phyloP scores from a whole-genome alignment of 78 protist genomes.

The Emiliania huxleyi region DNA sequence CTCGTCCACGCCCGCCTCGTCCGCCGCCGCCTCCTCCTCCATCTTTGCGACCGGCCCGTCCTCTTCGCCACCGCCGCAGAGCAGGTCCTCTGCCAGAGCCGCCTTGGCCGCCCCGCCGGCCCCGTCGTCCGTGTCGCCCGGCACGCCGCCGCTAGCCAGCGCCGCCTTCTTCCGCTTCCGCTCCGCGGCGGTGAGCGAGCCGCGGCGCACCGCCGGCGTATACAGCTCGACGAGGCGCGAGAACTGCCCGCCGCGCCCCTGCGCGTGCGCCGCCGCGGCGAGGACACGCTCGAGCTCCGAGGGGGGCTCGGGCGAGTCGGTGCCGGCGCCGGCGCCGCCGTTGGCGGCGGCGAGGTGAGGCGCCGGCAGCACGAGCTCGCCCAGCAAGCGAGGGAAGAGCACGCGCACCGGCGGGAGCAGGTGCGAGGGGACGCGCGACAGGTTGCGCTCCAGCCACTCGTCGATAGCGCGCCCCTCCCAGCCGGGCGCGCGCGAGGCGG shows the following conservation, averaged over 20 bases:
- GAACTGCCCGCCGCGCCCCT: not conserved
- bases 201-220: slow-evolving; percentile 2
- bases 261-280: not conserved
- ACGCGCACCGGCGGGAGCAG: not conserved
- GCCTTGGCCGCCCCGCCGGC: not conserved
- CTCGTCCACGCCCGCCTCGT: not conserved
- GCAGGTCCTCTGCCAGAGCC: too few species aligned
- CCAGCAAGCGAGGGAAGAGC: not conserved
- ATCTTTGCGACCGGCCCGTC: not conserved
- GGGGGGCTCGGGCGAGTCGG: not conserved
- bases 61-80: not conserved
- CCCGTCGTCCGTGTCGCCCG: not conserved
- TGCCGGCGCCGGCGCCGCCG: not conserved
- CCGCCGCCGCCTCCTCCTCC: not conserved
- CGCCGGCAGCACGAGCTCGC: not conserved
- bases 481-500: not conserved
- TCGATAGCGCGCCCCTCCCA: not conserved
- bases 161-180: not conserved
- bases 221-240: not conserved
- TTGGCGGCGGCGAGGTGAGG: not conserved
- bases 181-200: not conserved
- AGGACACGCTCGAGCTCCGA: not conserved
- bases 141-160: not conserved
- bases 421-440: not conserved
- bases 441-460: not conserved